phyloP scores from a whole-genome alignment of 352 stramenopile genomes.

The Phytophthora ohioensis region DNA sequence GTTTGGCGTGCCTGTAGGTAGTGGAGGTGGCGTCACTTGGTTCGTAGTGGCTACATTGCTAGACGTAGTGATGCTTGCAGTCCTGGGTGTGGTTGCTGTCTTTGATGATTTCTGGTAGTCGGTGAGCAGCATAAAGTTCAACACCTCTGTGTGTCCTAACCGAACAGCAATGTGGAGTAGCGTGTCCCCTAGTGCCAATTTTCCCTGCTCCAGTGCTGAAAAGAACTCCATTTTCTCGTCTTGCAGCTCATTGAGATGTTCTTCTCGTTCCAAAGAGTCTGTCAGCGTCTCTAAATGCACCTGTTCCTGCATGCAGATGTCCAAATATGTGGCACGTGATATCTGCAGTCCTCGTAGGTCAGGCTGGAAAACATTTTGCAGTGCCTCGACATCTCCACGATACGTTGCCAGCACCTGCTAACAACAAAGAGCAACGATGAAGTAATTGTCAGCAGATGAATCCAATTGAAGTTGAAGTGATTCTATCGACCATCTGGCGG shows the following conservation, averaged over 20 bases:
- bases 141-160: slow-evolving; percentile 53
- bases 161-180: slow-evolving; percentile 78
- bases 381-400: slow-evolving; percentile 50
- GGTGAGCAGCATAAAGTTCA: slow-evolving; percentile 74
- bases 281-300: slow-evolving; percentile 60
- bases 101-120: slow-evolving; percentile 43
- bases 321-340: slow-evolving; percentile 79
- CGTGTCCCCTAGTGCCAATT: slow-evolving; percentile 74
- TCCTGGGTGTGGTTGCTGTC: slow-evolving; percentile 12
- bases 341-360: slow-evolving; percentile 71
- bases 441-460: neutral
- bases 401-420: slow-evolving; percentile 59
- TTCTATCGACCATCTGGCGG: slow-evolving; percentile 52
- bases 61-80: slow-evolving; percentile 4
- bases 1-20: slow-evolving; percentile 62
- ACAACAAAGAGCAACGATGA: neutral
- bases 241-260: slow-evolving; percentile 51
- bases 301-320: slow-evolving; percentile 75
- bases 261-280: slow-evolving; percentile 69
- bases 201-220: slow-evolving; percentile 58
- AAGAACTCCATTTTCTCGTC: slow-evolving; percentile 88
- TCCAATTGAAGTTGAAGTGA: slow-evolving; percentile 14
- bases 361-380: slow-evolving; percentile 52
- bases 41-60: neutral
- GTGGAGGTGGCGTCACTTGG: slow-evolving; percentile 9